These are phyloP conservation scores for Suhomyces sp. DNA, from an alignment of 805 yeast species.

Conservation along the genomic window DNA sequence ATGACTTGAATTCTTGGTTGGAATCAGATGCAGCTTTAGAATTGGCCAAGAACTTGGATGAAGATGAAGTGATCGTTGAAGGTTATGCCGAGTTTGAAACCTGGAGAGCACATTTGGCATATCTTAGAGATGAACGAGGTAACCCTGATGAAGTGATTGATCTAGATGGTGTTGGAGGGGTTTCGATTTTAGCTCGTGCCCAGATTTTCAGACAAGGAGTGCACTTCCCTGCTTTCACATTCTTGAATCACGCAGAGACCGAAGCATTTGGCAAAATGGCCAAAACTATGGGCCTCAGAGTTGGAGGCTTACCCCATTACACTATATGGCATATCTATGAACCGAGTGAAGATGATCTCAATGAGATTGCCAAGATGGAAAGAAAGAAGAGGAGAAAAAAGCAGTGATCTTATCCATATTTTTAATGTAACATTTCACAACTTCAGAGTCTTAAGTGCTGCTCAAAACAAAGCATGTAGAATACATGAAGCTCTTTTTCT, in stretches of 20 bases:
- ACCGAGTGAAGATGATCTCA: constrained; percentile 81
- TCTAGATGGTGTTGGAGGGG: constrained; percentile 87
- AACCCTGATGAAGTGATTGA: constrained; percentile 63
- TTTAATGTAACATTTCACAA: constrained; percentile 1
- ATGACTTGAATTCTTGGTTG: constrained; percentile 95
- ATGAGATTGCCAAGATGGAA: constrained; percentile 67
- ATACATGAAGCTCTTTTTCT: too few species aligned
- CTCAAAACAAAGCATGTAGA: not conserved
- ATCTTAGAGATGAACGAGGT: constrained; percentile 62
- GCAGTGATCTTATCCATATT: too few species aligned
- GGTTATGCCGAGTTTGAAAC: constrained; percentile 88
- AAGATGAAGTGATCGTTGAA: constrained; percentile 85
- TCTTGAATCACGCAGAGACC: constrained; percentile 83
- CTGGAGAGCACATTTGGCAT: constrained; percentile 80
- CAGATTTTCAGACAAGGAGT: constrained; percentile 73
- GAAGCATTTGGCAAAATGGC: constrained; percentile 87
- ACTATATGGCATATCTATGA: constrained; percentile 94
- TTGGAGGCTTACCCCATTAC: constrained; percentile 89
- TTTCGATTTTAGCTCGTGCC: constrained; percentile 74
- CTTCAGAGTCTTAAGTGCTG: not conserved
- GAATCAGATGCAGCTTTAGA: constrained; percentile 78
- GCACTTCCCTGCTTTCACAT: constrained; percentile 83
- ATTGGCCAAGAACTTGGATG: constrained; percentile 61
- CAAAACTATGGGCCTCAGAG: constrained; percentile 71
- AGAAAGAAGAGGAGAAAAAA: constrained; percentile 50